Conservation (phyloP, 176 grass and related monocot genomes). For the Tuctoria greenei region DNA sequence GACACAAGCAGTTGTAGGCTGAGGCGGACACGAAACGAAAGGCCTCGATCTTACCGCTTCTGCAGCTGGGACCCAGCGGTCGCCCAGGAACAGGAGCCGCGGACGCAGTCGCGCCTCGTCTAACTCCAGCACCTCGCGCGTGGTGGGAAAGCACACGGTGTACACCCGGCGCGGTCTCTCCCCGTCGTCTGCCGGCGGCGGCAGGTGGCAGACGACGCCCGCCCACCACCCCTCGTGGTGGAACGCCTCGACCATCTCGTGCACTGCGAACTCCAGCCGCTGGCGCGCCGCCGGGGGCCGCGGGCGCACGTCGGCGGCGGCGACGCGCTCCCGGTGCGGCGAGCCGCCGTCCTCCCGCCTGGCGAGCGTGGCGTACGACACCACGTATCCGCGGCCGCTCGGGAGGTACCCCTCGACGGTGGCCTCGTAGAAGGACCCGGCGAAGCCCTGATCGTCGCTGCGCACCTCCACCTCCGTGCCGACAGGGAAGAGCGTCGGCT, state of each 20-base stretch:
- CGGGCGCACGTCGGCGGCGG: conserved; percentile 26
- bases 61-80: conserved; percentile 44
- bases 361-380: conserved; percentile 32
- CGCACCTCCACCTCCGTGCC: conserved; percentile 37
- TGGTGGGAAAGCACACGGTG: conserved; percentile 60
- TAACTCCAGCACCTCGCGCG: conserved; percentile 59
- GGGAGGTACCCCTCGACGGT: neutral
- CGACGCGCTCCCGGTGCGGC: conserved; percentile 11
- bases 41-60: conserved; percentile 39
- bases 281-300: neutral
- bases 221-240: conserved; percentile 78
- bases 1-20: too few relatives aligned
- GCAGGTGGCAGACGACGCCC: conserved; percentile 42
- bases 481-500: neutral
- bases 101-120: conserved; percentile 42
- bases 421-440: conserved; percentile 38
- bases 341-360: neutral
- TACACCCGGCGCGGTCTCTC: conserved; percentile 1
- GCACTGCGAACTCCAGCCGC: conserved; percentile 27
- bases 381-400: conserved; percentile 17
- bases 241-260: conserved; percentile 60
- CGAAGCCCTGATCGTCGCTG: conserved; percentile 21
- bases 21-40: too few relatives aligned
- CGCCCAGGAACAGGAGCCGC: conserved; percentile 33
- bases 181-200: neutral